Conservation (phyloP, 176 grass and related monocot species). For the Eleusine indica region DNA sequence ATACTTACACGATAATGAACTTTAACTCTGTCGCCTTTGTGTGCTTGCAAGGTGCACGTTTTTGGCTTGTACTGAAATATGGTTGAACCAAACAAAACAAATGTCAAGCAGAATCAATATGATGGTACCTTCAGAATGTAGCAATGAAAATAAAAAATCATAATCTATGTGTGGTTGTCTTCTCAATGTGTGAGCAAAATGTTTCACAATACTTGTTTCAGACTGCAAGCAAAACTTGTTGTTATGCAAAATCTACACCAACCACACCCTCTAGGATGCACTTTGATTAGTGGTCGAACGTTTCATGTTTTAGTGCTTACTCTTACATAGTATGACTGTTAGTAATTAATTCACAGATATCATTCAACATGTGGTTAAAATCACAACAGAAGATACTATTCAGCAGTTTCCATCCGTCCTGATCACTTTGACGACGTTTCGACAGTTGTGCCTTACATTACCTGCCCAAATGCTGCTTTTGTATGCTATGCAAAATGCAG, state of each 20-base stretch:
- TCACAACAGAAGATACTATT: neutral
- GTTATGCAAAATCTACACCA: neutral
- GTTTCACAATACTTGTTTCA: neutral
- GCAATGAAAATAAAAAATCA: neutral
- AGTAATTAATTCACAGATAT: neutral
- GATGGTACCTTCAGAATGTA: neutral
- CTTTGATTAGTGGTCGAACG: neutral
- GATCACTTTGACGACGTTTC: neutral
- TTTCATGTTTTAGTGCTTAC: neutral
- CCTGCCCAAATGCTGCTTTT: neutral
- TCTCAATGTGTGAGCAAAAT: constrained; percentile 7
- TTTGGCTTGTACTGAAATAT: constrained; percentile 75
- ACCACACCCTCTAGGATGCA: neutral
- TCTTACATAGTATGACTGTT: neutral
- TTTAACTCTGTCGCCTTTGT: constrained; percentile 88
- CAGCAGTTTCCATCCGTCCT: neutral
- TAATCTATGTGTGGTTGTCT: neutral
- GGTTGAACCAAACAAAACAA: constrained; percentile 18
- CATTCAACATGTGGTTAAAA: neutral
- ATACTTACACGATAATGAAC: constrained; percentile 88
- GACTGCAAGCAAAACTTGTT: constrained; percentile 3
- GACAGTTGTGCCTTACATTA: neutral
- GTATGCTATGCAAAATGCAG: too few relatives aligned
- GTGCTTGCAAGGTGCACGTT: constrained; percentile 74
- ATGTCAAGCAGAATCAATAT: constrained; percentile 13